These are phyloP conservation scores for Talaromyces verruculosus DNA, from an alignment of 2,329 filamentous ascomycete species.

Conservation along the genomic window DNA sequence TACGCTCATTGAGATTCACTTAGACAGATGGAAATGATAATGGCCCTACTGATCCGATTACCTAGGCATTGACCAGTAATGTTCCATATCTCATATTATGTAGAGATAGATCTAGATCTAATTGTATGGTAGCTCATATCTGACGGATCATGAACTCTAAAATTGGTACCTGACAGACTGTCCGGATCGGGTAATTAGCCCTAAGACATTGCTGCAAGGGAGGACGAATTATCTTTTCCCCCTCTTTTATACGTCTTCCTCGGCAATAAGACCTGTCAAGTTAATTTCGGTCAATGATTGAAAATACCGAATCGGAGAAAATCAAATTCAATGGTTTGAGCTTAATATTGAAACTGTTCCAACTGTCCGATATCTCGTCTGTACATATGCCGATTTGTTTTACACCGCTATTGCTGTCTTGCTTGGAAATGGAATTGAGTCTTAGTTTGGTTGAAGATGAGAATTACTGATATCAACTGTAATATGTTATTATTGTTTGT, in stretches of 20 bases:
- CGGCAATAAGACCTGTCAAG: background rate
- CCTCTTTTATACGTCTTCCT: background rate
- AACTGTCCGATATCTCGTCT: background rate
- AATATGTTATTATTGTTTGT: background rate
- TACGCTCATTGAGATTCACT: background rate
- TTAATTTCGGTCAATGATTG: background rate
- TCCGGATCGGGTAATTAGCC: conserved; percentile 13
- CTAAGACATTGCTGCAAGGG: conserved; percentile 17
- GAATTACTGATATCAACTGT: background rate
- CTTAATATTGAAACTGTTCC: background rate
- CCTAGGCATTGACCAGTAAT: background rate
- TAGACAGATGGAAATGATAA: background rate
- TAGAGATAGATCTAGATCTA: background rate
- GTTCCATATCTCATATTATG: background rate
- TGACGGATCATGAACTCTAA: conserved; percentile 7
- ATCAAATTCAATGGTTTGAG: background rate
- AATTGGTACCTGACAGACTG: conserved; percentile 2
- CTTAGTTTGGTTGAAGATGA: too few relatives aligned
- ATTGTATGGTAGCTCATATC: background rate
- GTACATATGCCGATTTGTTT: background rate
- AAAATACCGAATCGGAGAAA: background rate
- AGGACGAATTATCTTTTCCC: background rate
- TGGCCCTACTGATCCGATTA: background rate
- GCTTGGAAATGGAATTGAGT: background rate
- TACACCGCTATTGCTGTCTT: background rate